Base-by-base conservation (phyloP, 495 filamentous ascomycete genomes). In the Aspergillus nanangensis region DNA sequence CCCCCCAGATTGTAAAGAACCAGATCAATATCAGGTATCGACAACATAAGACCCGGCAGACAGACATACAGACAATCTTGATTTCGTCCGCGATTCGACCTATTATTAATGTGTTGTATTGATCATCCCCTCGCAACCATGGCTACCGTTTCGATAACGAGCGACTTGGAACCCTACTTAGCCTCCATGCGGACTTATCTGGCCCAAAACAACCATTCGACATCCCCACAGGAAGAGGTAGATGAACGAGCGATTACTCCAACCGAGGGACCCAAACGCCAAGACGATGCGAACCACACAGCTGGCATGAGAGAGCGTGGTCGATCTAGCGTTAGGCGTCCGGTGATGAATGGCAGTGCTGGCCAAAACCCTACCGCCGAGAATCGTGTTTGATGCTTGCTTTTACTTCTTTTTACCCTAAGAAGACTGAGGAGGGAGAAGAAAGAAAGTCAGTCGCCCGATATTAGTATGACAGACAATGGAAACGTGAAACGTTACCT, bases 401-500 rank as follows among this genome's bases (percentile, higher is more conserved):
- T n/a, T n/a, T n/a, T n/a, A n/a, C 5, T 39, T 21, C 19, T 33
- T 15, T 38, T 61, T 50, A 73, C 37, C 70, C 70, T 29, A 72
- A 52, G 48, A 73, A 67, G 18, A 73, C 68, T 72, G 48, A 29
- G 48, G 31, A 38, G n/a, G n/a, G 25, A 11, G 25, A 29, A 29
- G 25, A 29, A 29, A 29, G 7, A 29, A 29, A 29, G 25, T 29
- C 25, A 29, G 25, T n/a, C n/a, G n/a, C n/a, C n/a, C 5, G 38
- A 40, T 40, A 27, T n/a, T 48, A 24, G 21, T 19, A 11, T 20
- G 14, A 34, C 23, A 41, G 11, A 38, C 24, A 11, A 41, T 42
- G 29, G 21, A 21, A 29, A 9, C 41, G 33, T 34, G 25, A 48
- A 45, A 49, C 74, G n/a, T 65, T 68, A 87, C 84, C 80, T 76